Conservation (phyloP, 768 basidiomycete species). For the Mycena sanguinolenta region DNA sequence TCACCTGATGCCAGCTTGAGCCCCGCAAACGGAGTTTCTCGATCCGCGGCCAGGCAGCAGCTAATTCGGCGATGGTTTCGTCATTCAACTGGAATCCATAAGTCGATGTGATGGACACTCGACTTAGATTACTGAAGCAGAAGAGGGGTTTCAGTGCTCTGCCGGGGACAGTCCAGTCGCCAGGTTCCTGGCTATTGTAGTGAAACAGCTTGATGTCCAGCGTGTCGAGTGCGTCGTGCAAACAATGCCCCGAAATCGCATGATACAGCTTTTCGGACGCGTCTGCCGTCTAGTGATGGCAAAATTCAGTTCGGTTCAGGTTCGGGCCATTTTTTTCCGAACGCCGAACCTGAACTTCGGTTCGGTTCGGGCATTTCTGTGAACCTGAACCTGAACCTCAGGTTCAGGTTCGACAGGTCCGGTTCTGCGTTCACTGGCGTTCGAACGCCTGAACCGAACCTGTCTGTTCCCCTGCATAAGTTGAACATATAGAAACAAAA, state of each 20-base stretch:
- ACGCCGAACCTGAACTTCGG: too few species aligned
- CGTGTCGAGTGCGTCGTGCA: background rate
- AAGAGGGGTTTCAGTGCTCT: background rate
- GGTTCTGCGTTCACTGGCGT: too few species aligned
- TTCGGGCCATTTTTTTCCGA: too few species aligned
- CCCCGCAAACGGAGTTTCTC: background rate
- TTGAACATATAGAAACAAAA: too few species aligned
- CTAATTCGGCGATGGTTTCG: background rate
- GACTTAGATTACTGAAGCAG: background rate
- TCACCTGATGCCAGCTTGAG: too few species aligned
- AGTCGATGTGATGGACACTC: background rate
- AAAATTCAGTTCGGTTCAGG: too few species aligned
- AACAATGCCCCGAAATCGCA: background rate
- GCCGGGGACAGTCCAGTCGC: background rate
- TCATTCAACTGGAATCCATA: background rate
- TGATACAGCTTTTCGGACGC: background rate
- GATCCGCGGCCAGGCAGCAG: background rate
- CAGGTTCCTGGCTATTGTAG: background rate
- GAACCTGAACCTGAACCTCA: too few species aligned
- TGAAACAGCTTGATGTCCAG: background rate
- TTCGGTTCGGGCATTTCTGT: too few species aligned
- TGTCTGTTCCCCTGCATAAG: too few species aligned
- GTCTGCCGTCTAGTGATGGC: background rate
- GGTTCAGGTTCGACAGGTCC: too few species aligned
- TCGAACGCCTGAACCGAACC: too few species aligned